These are phyloP conservation scores for Hapsidospora chrysogenum DNA, from an alignment of 495 filamentous ascomycete species.

Conservation along the genomic window DNA sequence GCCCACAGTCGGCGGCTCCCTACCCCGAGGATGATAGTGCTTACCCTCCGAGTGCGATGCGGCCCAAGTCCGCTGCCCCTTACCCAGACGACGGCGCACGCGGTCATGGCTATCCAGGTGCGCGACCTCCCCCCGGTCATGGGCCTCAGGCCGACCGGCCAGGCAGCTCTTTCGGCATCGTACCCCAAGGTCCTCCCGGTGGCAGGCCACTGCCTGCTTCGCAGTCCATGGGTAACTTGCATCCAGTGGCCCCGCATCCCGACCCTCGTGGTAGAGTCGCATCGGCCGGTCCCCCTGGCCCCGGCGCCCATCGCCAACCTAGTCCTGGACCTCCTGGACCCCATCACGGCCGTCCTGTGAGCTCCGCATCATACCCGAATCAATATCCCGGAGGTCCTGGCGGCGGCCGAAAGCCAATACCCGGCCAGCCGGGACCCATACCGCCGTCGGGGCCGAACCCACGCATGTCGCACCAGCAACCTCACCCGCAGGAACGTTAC, in stretches of 20 bases:
- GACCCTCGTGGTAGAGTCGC: slow-evolving; percentile 11
- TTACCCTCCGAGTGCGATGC: slow-evolving; percentile 16
- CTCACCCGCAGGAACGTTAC: no score
- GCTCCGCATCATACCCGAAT: not conserved
- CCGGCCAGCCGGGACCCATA: no score
- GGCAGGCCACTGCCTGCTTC: slow-evolving; percentile 6
- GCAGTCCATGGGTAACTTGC: slow-evolving; percentile 10
- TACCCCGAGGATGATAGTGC: slow-evolving; percentile 47
- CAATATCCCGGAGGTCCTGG: not conserved
- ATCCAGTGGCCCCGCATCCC: slow-evolving; percentile 1
- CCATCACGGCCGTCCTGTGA: not conserved
- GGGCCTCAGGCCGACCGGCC: slow-evolving; percentile 38
- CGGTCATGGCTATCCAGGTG: slow-evolving; percentile 14
- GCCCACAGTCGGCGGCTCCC: slow-evolving; percentile 38
- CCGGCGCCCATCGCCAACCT: slow-evolving; percentile 22
- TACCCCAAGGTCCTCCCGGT: slow-evolving; percentile 3
- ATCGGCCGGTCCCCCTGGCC: slow-evolving; percentile 19
- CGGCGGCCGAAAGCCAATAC: no score
- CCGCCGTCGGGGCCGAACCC: no score
- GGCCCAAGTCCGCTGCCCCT: slow-evolving; percentile 23
- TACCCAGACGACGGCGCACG: slow-evolving; percentile 35
- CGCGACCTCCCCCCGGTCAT: slow-evolving; percentile 14
- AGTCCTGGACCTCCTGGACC: slow-evolving; percentile 9
- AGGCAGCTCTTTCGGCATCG: slow-evolving; percentile 51
- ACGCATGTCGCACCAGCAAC: no score